These are phyloP conservation scores for Trametes villosa DNA, from an alignment of 768 basidiomycete genomes.

Conservation along the genomic window DNA sequence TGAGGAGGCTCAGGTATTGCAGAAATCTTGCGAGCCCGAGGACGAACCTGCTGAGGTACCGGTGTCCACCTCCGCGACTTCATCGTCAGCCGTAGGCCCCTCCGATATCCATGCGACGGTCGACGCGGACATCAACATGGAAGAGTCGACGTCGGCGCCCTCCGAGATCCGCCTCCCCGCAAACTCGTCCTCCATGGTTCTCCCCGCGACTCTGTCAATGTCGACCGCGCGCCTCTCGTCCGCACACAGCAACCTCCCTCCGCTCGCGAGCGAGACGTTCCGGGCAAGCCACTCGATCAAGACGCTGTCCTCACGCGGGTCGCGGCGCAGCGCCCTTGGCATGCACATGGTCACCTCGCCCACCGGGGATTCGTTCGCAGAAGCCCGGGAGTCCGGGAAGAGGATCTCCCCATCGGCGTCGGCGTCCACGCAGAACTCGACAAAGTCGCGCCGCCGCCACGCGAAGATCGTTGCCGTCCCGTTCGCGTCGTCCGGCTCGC, in stretches of 20 bases:
- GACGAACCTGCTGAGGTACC: background rate
- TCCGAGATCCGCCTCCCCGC: conserved; percentile 2
- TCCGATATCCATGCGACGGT: background rate
- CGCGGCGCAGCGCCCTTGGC: background rate
- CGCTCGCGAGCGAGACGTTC: conserved; percentile 31
- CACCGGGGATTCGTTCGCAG: background rate
- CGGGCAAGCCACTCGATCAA: conserved; percentile 30
- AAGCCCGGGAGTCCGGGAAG: background rate
- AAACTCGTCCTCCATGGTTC: conserved; percentile 21
- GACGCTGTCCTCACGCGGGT: conserved; percentile 11
- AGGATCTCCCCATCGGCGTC: conserved; percentile 18
- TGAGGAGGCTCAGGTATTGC: background rate
- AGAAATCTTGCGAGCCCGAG: background rate
- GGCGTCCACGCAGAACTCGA: conserved; percentile 12
- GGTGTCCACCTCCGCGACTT: background rate
- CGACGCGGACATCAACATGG: background rate
- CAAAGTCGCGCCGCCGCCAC: conserved; percentile 15
- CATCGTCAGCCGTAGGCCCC: background rate
- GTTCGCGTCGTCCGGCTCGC: background rate
- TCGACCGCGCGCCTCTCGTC: conserved; percentile 2
- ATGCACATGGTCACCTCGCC: background rate
- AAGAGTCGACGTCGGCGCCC: background rate
- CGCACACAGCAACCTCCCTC: conserved; percentile 23
- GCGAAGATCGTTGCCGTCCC: conserved; percentile 19
- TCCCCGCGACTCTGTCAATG: background rate